Base-by-base conservation (phyloP, 1,284 basidiomycete species). In the Cutaneotrichosporon sp. region DNA sequence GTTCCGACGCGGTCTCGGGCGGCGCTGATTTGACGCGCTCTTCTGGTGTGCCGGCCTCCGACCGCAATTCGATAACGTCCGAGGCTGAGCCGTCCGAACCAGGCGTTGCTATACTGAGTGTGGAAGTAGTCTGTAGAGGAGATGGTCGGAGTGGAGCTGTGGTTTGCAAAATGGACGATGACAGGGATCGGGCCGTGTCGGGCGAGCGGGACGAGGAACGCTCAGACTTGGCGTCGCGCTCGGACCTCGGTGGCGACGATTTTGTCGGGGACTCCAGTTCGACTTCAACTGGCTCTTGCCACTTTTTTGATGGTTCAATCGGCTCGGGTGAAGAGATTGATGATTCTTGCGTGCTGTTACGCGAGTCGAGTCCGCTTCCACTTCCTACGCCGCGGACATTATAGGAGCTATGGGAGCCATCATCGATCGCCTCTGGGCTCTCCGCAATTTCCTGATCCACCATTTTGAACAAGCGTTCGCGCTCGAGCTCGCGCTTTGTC, bases 401-500 rank as follows among this genome's bases (percentile, higher is more conserved):
- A 46, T 58, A 61, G 10, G 52, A 51, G 10, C 29, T n/a, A 8
- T 41, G 24, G 9, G 26, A 22, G 3, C 47, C 48, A 3, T 52
- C 42, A 14, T 42, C 51, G 16, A 45, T 20, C 22, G 29, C 17
- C 20, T 38, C 35, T 10, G 29, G 46, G 5, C 66, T 22, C n/a
- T 53, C 54, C 3, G 58, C 58, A 33, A 74, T 59, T 32, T 71
- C 65, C 38, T 72, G 66, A 33, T 68, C 70, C 11, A 72, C 65
- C 61, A 68, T 59, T 22, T 61, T 63, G 58, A 75, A 71, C 42
- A 75, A 52, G 33, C 65, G 61, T 43, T 75, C 72, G 14, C 74
- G 54, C 56, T 74, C 71, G 20, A 66, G 60, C 50, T 75, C 74
- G 16, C 72, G 62, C 56, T 71, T 71, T 7, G 68, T 72, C 57